Base-by-base conservation (phyloP, 106 monocot species). In the Dendrobium nobile region DNA sequence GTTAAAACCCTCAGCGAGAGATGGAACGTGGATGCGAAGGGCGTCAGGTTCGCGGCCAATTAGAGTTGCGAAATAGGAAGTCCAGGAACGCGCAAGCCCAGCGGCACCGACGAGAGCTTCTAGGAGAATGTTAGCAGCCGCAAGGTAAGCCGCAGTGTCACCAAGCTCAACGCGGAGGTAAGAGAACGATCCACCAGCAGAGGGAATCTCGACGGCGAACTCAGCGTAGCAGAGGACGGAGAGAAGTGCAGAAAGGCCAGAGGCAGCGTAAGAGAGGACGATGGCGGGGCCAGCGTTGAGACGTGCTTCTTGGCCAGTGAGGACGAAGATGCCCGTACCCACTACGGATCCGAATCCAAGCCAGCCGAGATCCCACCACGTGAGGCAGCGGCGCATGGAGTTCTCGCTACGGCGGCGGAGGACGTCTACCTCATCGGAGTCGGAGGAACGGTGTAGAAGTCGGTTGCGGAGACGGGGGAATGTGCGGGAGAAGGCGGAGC, bases 151-250 rank as follows among this genome's bases (percentile, higher is more conserved):
- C 2, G 79, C 82, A n/a, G 85, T 81, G 75, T 87, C 87, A 9
- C 90, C 90, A 6, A 90, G 78, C 73, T 87, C 87, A n/a, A 90
- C 87, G 1, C 90, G 78, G 26, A 90, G 84, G 70, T 90, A 88
- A 4, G 85, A 79, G 75, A 90, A 90, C 13, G 89, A 84, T 4
- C 89, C 89, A 0, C 89, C 89, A 18, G 89, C 89, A 54, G 85
- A 87, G 20, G 89, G 89, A 31, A 90, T 90, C 48, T 90, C 89
- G 64, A 90, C 85, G 13, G 89, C 87, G 73, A 90, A 90, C 75
- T 90, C 89, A 3, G 89, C 85, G 85, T 90, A 90, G 82, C 89
- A 87, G 79, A 89, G 82, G 56, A 84, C 89, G 77, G 88, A 88
- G 31, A 88, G 86, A 74, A 88, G 77, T 43, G 88, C 88, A 20